These are phyloP conservation scores for Telopea speciosissima DNA, from an alignment of 177 flowering plant species.

Conservation along the genomic window DNA sequence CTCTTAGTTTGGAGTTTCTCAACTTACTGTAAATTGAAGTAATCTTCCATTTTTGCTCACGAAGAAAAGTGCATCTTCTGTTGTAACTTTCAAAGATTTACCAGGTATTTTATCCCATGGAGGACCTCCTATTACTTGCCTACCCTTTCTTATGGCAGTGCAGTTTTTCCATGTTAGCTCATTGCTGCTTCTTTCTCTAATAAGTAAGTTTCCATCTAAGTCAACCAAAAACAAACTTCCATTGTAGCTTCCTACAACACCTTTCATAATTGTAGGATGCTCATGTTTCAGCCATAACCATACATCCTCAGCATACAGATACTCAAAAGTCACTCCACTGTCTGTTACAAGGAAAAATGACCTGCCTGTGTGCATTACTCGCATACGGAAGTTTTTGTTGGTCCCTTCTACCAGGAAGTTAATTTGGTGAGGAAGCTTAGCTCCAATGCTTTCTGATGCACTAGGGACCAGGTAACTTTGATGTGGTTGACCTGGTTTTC, in stretches of 20 bases:
- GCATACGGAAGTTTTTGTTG: slow-evolving; percentile 40
- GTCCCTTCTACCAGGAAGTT: slow-evolving; percentile 27
- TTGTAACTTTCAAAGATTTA: slow-evolving; percentile 27
- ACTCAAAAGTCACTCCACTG: slow-evolving; percentile 52
- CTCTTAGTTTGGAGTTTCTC: background rate
- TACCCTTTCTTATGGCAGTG: slow-evolving; percentile 69
- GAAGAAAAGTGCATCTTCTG: slow-evolving; percentile 65
- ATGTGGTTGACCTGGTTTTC: slow-evolving; percentile 33
- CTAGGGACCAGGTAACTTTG: slow-evolving; percentile 42
- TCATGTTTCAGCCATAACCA: slow-evolving; percentile 83
- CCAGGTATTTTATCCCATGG: slow-evolving; percentile 75
- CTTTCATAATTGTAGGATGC: slow-evolving; percentile 49
- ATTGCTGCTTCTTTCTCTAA: slow-evolving; percentile 54
- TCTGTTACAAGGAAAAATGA: slow-evolving; percentile 69
- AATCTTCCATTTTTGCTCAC: slow-evolving; percentile 65
- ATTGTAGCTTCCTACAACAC: slow-evolving; percentile 66
- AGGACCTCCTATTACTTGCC: slow-evolving; percentile 55
- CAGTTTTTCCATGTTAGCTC: slow-evolving; percentile 74
- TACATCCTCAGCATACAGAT: slow-evolving; percentile 46
- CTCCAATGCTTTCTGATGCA: slow-evolving; percentile 11
- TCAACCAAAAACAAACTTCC: slow-evolving; percentile 75
- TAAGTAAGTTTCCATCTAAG: slow-evolving; percentile 45
- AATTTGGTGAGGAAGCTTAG: slow-evolving; percentile 23
- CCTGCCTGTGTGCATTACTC: slow-evolving; percentile 56
- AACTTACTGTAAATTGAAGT: slow-evolving; percentile 67